Evolutionary conservation across 2,329 filamentous ascomycete genomes (phyloP).

Genomic region (Botrytis squamosa): DNA sequence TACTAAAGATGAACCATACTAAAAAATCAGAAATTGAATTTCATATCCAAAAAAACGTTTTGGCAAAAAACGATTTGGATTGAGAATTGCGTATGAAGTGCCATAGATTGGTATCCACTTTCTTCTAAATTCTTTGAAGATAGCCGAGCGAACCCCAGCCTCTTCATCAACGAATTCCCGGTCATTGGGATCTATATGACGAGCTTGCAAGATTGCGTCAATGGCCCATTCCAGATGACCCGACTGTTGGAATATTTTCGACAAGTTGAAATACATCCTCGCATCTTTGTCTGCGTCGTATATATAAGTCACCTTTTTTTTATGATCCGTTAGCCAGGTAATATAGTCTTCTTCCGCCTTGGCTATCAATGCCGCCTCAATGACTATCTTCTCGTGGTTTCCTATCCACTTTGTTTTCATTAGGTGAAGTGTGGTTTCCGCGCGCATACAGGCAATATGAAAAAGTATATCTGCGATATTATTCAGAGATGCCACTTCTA

Average conservation of each 20-base stretch:
- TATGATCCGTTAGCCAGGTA: neutral
- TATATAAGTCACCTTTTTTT: neutral
- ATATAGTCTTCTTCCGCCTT: accelerated
- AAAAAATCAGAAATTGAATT: too few relatives aligned
- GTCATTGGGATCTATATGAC: too few relatives aligned
- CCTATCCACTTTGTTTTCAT: neutral
- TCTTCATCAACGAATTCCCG: too few relatives aligned
- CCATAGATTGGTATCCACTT: too few relatives aligned
- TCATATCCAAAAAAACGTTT: too few relatives aligned
- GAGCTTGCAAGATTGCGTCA: accelerated
- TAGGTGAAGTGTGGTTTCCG: neutral
- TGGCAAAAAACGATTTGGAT: too few relatives aligned
- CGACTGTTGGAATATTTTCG: neutral
- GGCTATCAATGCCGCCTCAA: neutral
- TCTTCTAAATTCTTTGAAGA: too few relatives aligned
- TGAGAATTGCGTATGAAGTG: too few relatives aligned
- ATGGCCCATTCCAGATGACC: neutral
- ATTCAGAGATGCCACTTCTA: neutral
- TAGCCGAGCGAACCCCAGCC: too few relatives aligned
- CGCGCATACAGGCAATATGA: accelerated
- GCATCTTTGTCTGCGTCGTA: neutral
- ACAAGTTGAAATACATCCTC: accelerated
- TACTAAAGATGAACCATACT: too few relatives aligned
- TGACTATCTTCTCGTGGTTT: neutral
- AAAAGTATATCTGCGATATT: neutral